phyloP scores from a whole-genome alignment of 2,329 filamentous ascomycete species.

The Emmonsia crescens region DNA sequence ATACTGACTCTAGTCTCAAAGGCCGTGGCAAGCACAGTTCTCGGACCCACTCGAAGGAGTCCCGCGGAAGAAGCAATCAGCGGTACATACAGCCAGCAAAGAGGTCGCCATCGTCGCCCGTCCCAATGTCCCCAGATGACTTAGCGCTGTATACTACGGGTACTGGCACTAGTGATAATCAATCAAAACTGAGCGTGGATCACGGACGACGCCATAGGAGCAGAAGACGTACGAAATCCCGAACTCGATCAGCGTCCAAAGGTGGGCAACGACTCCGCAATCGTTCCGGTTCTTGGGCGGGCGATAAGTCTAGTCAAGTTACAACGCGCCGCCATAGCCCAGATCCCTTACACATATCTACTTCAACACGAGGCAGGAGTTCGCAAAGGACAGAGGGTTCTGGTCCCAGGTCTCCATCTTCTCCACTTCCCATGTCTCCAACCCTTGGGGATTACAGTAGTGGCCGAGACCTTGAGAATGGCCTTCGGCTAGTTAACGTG shows the following conservation, averaged over 20 bases:
- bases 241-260: constrained; percentile 18
- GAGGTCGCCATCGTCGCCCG: constrained; percentile 78
- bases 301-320: constrained; percentile 28
- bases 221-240: constrained; percentile 29
- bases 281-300: constrained; percentile 29
- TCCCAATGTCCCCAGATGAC: constrained; percentile 91
- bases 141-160: constrained; percentile 38
- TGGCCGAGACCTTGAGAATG: constrained; percentile 53
- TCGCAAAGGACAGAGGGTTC: constrained; percentile 49
- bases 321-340: constrained; percentile 30
- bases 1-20: constrained; percentile 29
- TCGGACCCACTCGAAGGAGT: constrained; percentile 55
- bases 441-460: constrained; percentile 43
- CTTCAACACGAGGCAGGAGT: constrained; percentile 47
- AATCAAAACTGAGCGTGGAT: constrained; percentile 24
- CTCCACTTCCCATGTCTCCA: constrained; percentile 63
- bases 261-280: constrained; percentile 19
- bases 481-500: constrained; percentile 33
- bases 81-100: constrained; percentile 67
- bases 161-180: constrained; percentile 34
- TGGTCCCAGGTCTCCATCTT: constrained; percentile 61
- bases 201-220: constrained; percentile 19
- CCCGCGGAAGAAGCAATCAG: constrained; percentile 53
- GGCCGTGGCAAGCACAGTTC: constrained; percentile 40
- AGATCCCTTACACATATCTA: constrained; percentile 17